Evolutionary conservation across 2,329 filamentous ascomycete species (phyloP), one percentile per base, ranked within the genome.

Genomic region (Pseudogymnoascus sp.): DNA sequence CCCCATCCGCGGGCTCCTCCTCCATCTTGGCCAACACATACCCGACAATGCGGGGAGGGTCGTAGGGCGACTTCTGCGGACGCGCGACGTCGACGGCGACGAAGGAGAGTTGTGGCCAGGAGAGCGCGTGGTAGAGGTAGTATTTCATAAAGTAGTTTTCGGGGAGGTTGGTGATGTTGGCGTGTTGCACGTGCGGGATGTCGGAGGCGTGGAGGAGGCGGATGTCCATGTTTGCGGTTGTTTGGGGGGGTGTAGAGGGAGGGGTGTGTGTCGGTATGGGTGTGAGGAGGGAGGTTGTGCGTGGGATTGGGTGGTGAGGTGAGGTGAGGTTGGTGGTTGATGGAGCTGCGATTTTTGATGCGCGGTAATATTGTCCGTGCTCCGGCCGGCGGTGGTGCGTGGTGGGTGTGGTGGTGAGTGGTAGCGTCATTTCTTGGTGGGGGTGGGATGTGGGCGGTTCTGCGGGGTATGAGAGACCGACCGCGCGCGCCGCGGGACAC

Each of bases 21-120:
- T 99, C 94, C 92, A 99, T 99, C 82, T 99, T 99, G 60, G 94
- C 94, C 27, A 99, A 86, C n/a, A 99, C 94, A 74, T 99, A 99
- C 70, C 94, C 94, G 25, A 99, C 94, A 64, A 99, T 96, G 77
- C 97, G 96, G 68, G 94, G 94, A 70, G 95, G 94, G 75, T 95
- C 89, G 76, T 93, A 89, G 55, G 87, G 87, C 0, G 87, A 85
- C 73, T 87, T 87, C 69, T 83, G 83, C 35, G 91, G 89, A 36
- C 91, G 85, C 18, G 88, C 89, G 63, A 92, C 87, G 75, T 97
- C 93, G 70, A 99, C 92, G 69, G 94, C 94, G 62, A 99, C 93
- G 77, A 92, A 97, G 77, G 88, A 93, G 67, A 99, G 86, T 78
- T 97, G 93, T 52, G 94, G 94, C 94, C 94, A 99, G 70, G 92